Evolutionary conservation across 2,329 filamentous ascomycete genomes (phyloP).

Genomic region (Xylariaceae sp.): DNA sequence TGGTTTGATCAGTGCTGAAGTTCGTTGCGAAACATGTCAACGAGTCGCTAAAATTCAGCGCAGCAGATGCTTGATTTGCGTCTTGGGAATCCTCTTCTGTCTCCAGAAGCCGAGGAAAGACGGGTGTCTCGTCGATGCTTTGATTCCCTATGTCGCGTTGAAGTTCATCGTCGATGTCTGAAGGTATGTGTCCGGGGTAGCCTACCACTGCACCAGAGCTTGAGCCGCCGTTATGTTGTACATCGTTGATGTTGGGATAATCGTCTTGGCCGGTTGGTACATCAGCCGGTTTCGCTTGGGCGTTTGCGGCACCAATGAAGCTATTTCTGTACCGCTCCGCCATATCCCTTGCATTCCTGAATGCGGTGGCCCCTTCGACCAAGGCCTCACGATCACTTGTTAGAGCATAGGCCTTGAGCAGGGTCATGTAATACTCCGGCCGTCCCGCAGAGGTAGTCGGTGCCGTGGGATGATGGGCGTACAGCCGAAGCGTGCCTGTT

Average conservation of each 20-base stretch:
- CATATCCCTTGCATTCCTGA: conserved; percentile 49
- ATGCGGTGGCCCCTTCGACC: conserved; percentile 44
- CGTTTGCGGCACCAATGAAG: conserved; percentile 44
- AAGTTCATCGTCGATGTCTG: not conserved
- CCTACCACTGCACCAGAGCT: not conserved
- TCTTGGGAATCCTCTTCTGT: not conserved
- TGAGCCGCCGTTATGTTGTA: not conserved
- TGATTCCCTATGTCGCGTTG: not conserved
- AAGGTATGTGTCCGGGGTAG: not conserved
- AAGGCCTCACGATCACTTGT: conserved; percentile 42
- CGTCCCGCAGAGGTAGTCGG: conserved; percentile 40
- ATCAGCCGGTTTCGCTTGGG: not conserved
- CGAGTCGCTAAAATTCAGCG: not conserved
- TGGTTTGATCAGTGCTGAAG: not conserved
- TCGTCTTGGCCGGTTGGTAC: not conserved
- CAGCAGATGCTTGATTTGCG: not conserved
- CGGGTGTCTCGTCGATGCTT: not conserved
- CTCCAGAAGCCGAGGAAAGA: no score
- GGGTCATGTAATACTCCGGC: conserved; percentile 52
- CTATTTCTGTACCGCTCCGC: conserved; percentile 46
- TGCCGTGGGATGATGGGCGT: conserved; percentile 46
- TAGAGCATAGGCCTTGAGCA: conserved; percentile 40
- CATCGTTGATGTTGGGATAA: not conserved
- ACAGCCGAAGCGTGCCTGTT: conserved; percentile 43
- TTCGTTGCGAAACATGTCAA: not conserved